Percentiles rank a stretch among this genome's conserved stretches.
Conservation (phyloP, 1,284 basidiomycete genomes). For the Bondarzewia mesenterica region DNA sequence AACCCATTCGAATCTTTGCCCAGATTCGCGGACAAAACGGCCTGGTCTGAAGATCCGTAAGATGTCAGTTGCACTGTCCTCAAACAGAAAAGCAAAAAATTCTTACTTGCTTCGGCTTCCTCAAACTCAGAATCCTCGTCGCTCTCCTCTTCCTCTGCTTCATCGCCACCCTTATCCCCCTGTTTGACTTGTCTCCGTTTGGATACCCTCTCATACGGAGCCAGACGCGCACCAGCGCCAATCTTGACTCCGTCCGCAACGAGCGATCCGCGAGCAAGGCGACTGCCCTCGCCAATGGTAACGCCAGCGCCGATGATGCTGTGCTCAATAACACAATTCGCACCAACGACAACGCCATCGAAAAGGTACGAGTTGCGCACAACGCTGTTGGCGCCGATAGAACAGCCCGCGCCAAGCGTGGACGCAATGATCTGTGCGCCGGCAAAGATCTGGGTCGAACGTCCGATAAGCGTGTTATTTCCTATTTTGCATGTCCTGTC, state of each 20-base stretch:
- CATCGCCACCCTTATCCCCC: slow-evolving; percentile 57
- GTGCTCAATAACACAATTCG: slow-evolving; percentile 64
- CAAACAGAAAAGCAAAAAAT: background rate
- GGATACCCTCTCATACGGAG: slow-evolving; percentile 68
- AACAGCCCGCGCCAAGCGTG: slow-evolving; percentile 70
- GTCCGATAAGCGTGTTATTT: slow-evolving; percentile 76
- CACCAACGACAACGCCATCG: slow-evolving; percentile 73
- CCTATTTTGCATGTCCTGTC: slow-evolving; percentile 75
- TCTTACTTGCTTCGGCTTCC: slow-evolving; percentile 50
- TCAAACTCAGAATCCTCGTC: slow-evolving; percentile 57
- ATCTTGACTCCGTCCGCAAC: slow-evolving; percentile 77
- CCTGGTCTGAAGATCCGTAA: slow-evolving; percentile 25
- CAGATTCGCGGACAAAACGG: slow-evolving; percentile 37
- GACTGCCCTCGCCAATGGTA: slow-evolving; percentile 57
- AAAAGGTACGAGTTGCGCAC: slow-evolving; percentile 79
- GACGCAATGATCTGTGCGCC: slow-evolving; percentile 59
- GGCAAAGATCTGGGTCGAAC: slow-evolving; percentile 56
- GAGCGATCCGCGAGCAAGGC: slow-evolving; percentile 62
- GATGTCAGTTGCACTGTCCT: background rate
- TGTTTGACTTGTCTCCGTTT: slow-evolving; percentile 26
- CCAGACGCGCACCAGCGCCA: slow-evolving; percentile 63
- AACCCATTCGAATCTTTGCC: slow-evolving; percentile 62
- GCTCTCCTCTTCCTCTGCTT: slow-evolving; percentile 26
- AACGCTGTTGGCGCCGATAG: slow-evolving; percentile 54
- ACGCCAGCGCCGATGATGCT: slow-evolving; percentile 79